Evolutionary conservation across 2,329 filamentous ascomycete genomes (phyloP).

Genomic region (Parascedosporium putredinis): DNA sequence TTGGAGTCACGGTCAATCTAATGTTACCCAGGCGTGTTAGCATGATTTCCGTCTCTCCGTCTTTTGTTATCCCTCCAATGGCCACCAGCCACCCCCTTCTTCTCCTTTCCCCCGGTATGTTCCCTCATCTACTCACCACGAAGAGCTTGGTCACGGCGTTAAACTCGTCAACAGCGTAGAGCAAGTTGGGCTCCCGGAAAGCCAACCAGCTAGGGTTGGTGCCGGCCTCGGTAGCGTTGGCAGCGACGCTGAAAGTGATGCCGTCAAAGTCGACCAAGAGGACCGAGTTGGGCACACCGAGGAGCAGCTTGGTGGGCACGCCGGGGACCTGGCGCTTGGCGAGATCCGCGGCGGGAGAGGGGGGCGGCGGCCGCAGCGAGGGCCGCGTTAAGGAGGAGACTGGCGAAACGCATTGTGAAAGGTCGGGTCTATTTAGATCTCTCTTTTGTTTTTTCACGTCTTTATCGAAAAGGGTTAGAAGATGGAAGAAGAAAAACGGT

Average conservation of each 20-base stretch:
- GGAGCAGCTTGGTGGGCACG: conserved; percentile 21
- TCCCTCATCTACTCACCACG: conserved; percentile 10
- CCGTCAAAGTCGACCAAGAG: conserved; percentile 31
- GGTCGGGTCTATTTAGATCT: neutral
- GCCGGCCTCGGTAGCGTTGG: conserved; percentile 23
- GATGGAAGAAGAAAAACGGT: neutral
- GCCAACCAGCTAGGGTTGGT: conserved; percentile 35
- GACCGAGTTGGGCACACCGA: conserved; percentile 30
- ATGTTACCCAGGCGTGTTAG: conserved; percentile 13
- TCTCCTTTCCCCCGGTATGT: neutral
- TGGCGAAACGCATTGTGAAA: conserved; percentile 2
- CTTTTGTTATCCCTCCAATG: no score
- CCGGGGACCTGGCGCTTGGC: neutral
- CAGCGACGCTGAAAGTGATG: conserved; percentile 24
- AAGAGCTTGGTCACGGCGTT: conserved; percentile 28
- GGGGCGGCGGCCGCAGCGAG: conserved; percentile 4
- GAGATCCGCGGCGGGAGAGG: neutral
- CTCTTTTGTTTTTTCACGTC: no score
- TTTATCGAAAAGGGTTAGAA: no score
- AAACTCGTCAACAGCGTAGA: conserved; percentile 40
- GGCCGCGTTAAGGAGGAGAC: conserved; percentile 2
- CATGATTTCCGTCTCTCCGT: neutral
- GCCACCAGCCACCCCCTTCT: no score
- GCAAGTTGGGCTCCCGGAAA: conserved; percentile 25
- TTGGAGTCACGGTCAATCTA: conserved; percentile 22